Evolutionary conservation across 2,329 filamentous ascomycete genomes (phyloP).

Genomic region (Aureobasidium sp.): DNA sequence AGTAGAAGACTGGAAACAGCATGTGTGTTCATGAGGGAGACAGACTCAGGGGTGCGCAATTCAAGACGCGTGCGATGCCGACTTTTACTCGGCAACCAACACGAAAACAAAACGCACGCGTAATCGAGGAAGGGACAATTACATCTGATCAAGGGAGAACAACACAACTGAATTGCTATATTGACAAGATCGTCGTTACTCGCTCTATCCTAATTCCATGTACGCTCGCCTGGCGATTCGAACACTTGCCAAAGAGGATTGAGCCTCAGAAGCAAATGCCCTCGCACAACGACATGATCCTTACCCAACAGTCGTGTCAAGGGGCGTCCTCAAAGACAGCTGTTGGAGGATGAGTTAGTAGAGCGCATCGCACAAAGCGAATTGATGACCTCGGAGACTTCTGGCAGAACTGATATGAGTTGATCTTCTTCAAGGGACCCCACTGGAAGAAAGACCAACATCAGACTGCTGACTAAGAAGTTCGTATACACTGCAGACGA

Average conservation of each 20-base stretch:
- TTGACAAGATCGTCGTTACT: neutral
- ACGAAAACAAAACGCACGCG: neutral
- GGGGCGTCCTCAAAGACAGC: neutral
- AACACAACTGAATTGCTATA: neutral
- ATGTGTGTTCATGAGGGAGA: neutral
- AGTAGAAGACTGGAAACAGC: neutral
- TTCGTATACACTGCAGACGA: neutral
- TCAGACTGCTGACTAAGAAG: neutral
- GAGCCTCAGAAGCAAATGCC: neutral
- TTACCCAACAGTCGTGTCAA: neutral
- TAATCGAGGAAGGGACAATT: too few relatives aligned
- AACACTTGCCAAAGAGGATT: neutral
- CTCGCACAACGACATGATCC: neutral
- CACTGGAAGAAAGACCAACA: neutral
- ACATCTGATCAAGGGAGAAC: neutral
- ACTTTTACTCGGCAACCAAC: neutral
- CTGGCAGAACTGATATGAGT: neutral
- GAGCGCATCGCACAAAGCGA: conserved; percentile 3
- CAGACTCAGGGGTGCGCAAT: neutral
- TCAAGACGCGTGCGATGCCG: neutral
- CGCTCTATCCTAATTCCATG: neutral
- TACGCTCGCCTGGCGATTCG: neutral
- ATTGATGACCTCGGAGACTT: neutral
- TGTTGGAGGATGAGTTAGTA: neutral
- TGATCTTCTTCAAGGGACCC: neutral